Evolutionary conservation across 306 rosid genomes (phyloP).

Genomic region (Trifolium fragiferum): DNA sequence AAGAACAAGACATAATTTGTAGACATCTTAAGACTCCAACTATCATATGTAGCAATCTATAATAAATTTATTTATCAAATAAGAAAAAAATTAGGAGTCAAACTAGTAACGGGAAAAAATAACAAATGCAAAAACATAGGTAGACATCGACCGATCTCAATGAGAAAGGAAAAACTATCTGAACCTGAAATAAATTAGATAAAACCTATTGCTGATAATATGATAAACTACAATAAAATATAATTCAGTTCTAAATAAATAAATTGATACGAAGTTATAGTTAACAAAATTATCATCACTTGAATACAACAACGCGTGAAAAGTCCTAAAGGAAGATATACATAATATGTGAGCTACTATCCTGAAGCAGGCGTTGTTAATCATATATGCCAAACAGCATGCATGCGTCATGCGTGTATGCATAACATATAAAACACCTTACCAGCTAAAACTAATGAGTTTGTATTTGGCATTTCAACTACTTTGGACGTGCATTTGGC

Average conservation of each 20-base stretch:
- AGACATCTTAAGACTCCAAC: too few species aligned
- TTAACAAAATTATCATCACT: background rate
- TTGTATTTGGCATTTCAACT: background rate
- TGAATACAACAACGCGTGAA: background rate
- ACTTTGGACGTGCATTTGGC: slow-evolving; percentile 1
- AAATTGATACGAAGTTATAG: background rate
- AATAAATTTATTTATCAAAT: too few species aligned
- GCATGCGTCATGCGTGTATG: background rate
- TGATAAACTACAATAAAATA: background rate
- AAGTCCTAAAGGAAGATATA: background rate
- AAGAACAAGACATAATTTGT: too few species aligned
- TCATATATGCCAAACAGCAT: background rate
- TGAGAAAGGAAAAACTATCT: background rate
- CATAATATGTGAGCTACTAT: background rate
- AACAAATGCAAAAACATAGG: background rate
- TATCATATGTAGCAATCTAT: too few species aligned
- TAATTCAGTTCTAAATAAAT: background rate
- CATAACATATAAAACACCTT: background rate
- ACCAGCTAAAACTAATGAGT: background rate
- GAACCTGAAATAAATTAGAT: background rate
- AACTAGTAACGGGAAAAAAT: background rate
- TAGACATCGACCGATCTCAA: background rate
- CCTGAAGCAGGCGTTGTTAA: background rate
- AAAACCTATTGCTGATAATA: background rate
- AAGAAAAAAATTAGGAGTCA: background rate